These are phyloP conservation scores for carrot (Daucus carota) DNA, from an alignment of 129 eudicot genomes.

Conservation along the genomic window DNA sequence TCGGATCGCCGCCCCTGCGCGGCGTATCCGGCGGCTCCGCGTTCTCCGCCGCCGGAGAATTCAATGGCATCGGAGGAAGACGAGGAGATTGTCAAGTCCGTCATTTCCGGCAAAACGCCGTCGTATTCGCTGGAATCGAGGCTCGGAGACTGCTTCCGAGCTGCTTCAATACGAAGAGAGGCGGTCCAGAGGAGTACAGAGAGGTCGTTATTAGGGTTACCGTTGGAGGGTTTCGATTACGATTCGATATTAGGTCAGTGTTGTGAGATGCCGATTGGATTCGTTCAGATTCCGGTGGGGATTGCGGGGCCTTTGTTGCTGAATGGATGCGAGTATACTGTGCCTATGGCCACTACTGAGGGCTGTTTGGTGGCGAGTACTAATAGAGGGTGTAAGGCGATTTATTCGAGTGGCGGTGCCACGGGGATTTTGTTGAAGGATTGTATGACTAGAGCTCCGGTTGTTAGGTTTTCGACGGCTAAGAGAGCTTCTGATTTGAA, in stretches of 20 bases:
- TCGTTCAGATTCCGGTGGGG: slow-evolving; percentile 43
- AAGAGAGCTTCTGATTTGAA: slow-evolving; percentile 36
- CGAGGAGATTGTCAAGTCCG: slow-evolving; percentile 31
- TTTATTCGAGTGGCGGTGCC: slow-evolving; percentile 38
- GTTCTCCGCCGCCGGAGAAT: neutral
- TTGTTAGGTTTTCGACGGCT: slow-evolving; percentile 35
- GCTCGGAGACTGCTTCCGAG: slow-evolving; percentile 30
- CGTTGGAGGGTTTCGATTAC: slow-evolving; percentile 38
- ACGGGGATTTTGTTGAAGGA: slow-evolving; percentile 42
- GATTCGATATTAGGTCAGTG: slow-evolving; percentile 44
- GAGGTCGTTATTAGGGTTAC: slow-evolving; percentile 28
- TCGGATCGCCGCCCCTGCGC: neutral
- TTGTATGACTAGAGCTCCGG: slow-evolving; percentile 52
- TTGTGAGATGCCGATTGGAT: slow-evolving; percentile 49
- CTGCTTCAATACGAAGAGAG: slow-evolving; percentile 38
- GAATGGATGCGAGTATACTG: slow-evolving; percentile 36
- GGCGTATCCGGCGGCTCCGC: neutral
- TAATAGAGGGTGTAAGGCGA: slow-evolving; percentile 46
- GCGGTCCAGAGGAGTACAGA: slow-evolving; percentile 33
- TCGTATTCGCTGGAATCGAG: slow-evolving; percentile 36
- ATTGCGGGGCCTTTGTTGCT: slow-evolving; percentile 46
- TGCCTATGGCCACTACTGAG: slow-evolving; percentile 52
- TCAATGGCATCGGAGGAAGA: slow-evolving; percentile 25
- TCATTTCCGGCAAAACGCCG: slow-evolving; percentile 26
- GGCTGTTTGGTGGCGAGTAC: slow-evolving; percentile 57